Evolutionary conservation across 1,284 basidiomycete genomes (phyloP), one percentile per base, ranked within the genome.

Genomic region (Schizopora paradoxa): DNA sequence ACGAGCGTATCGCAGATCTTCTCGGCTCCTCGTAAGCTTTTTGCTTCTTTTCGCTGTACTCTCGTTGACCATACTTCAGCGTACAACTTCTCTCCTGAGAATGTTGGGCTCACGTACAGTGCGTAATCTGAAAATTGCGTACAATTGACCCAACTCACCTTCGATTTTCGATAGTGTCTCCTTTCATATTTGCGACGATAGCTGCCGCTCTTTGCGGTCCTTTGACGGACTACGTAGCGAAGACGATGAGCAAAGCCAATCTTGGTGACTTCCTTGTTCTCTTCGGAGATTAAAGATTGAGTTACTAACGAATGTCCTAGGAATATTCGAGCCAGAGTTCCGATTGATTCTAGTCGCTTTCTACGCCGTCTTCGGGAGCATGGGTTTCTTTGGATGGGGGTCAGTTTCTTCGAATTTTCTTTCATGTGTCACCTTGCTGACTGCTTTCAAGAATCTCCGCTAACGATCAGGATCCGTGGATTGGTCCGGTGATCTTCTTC

Each of bases 401-500:
- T 35, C 3, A 7, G 33, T 35, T 23, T 4, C 13, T 13, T 3
- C 8, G 18, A 10, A 19, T 34, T 19, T 5, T 13, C 33, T n/a
- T 35, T 40, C 26, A 19, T 23, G 16, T 11, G 13, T 8, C 13
- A 39, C n/a, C 26, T 39, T 8, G 21, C 11, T 13, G n/a, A n/a
- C n/a, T 25, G 16, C 10, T 29, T 6, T 28, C 11, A 42, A 35
- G 45, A 3, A 41, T 47, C 8, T 41, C 38, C 14, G 51, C 51
- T 14, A 39, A 53, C 22, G 22, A 11, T 13, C 33, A 35, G 34
- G 51, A 53, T 23, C 34, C 49, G 7, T 53, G 51, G 51, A 53
- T 53, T n/a, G 51, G 46, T 4, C 51, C 51, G 7, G 51, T 53
- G 5, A 48, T 53, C 19, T 53, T 53, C 34, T 51, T 53, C 28